Evolutionary conservation across 306 rosid species (phyloP).

Genomic region (Dalbergia cultrata): DNA sequence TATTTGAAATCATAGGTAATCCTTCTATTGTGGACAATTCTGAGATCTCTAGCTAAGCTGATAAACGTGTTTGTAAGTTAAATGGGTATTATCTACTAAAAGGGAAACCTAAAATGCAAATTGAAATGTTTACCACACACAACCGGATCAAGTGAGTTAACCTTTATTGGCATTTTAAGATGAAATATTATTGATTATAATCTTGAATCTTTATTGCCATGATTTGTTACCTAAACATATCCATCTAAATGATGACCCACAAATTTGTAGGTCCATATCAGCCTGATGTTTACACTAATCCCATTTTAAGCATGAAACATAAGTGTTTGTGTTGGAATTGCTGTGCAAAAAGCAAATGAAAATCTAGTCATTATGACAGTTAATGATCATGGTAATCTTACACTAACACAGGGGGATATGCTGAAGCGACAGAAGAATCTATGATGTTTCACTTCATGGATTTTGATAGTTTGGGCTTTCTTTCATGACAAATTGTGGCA

Average conservation of each 20-base stretch:
- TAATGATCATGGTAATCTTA: slow-evolving; percentile 52
- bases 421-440: slow-evolving; percentile 44
- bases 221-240: slow-evolving; percentile 66
- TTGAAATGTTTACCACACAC: no score
- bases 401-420: slow-evolving; percentile 12
- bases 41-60: no score
- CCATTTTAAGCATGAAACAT: slow-evolving; percentile 64
- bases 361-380: slow-evolving; percentile 66
- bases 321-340: slow-evolving; percentile 61
- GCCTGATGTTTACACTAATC: slow-evolving; percentile 72
- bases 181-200: slow-evolving; percentile 48
- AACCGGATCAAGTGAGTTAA: no score
- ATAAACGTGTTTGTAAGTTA: no score
- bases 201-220: slow-evolving; percentile 59
- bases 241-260: slow-evolving; percentile 22
- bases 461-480: slow-evolving; percentile 38
- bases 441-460: slow-evolving; percentile 43
- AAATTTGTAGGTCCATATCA: slow-evolving; percentile 76
- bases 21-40: no score
- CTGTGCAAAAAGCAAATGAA: slow-evolving; percentile 66
- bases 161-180: neutral
- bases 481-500: slow-evolving; percentile 46
- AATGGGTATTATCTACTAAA: no score
- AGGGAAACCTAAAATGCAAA: no score
- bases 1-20: no score